phyloP scores from a whole-genome alignment of 768 basidiomycete genomes.

The Hericium coralloides region DNA sequence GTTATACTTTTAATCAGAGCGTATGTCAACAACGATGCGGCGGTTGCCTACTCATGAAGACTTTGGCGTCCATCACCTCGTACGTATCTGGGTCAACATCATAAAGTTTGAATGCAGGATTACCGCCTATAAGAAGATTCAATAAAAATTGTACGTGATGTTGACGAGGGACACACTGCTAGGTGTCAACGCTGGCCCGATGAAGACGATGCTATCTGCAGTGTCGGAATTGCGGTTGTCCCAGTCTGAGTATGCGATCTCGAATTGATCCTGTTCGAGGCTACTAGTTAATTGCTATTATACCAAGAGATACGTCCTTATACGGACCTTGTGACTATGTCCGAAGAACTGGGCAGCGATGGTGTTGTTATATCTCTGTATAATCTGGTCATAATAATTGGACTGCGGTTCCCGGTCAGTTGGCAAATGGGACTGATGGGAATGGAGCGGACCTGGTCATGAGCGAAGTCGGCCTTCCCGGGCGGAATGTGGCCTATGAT shows the following conservation, averaged over 20 bases:
- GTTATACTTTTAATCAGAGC: not conserved
- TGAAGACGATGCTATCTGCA: conserved; percentile 38
- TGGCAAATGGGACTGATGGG: not conserved
- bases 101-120: conserved; percentile 50
- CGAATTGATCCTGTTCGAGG: conserved; percentile 41
- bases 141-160: not conserved
- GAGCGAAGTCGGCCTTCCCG: conserved; percentile 36
- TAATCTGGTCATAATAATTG: conserved; percentile 53
- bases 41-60: conserved; percentile 34
- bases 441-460: conserved; percentile 36
- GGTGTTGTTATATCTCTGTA: conserved; percentile 49
- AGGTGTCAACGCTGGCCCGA: conserved; percentile 51
- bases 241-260: conserved; percentile 51
- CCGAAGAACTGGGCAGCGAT: conserved; percentile 58
- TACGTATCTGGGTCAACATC: conserved; percentile 60
- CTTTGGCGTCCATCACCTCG: conserved; percentile 51
- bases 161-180: conserved; percentile 29
- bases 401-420: conserved; percentile 27
- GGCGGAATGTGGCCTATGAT: conserved; percentile 54
- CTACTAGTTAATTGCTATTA: conserved; percentile 35
- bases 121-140: conserved; percentile 29
- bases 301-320: conserved; percentile 26
- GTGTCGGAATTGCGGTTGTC: conserved; percentile 32
- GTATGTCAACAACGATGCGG: too few species aligned
- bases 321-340: conserved; percentile 40